Conservation (phyloP, 176 grass and related monocot species). For the Aegilops tauschii region DNA sequence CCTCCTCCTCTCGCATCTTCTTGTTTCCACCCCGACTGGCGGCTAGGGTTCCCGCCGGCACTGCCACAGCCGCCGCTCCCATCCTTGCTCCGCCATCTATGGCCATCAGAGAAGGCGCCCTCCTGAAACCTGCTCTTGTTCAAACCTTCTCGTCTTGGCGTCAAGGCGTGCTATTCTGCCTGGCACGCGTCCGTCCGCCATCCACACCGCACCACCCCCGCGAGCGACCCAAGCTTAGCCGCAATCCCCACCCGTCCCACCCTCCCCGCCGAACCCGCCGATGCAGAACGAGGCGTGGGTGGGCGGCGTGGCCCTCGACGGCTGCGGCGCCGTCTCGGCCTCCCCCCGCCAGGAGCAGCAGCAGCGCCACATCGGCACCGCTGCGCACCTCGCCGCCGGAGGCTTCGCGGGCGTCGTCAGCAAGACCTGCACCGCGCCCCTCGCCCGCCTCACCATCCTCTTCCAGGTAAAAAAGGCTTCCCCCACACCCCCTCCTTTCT, state of each 20-base stretch:
- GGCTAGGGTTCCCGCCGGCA: too few relatives aligned
- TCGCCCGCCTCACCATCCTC: conserved; percentile 89
- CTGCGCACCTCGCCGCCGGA: conserved; percentile 66
- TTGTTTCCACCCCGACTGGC: too few relatives aligned
- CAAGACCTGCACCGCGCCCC: conserved; percentile 92
- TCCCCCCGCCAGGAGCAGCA: conserved; percentile 31
- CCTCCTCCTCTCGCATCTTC: too few relatives aligned
- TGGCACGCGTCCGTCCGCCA: not conserved
- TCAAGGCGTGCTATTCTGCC: too few relatives aligned
- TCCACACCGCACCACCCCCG: not conserved
- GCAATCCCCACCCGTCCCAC: not conserved
- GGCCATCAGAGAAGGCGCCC: too few relatives aligned
- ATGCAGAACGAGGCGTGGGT: conserved; percentile 75
- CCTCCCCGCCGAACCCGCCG: not conserved
- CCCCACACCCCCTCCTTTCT: not conserved
- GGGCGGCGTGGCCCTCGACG: conserved; percentile 50
- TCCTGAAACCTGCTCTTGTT: too few relatives aligned
- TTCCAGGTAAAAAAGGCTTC: conserved; percentile 50
- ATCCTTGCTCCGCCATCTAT: too few relatives aligned
- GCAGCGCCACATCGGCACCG: conserved; percentile 57
- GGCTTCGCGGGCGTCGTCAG: conserved; percentile 79
- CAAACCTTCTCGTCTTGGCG: too few relatives aligned
- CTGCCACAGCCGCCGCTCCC: too few relatives aligned
- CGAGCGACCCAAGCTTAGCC: not conserved
- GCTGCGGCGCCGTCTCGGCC: conserved; percentile 13